phyloP scores from a whole-genome alignment of 257 asterid species.

The Solanum sitiens region DNA sequence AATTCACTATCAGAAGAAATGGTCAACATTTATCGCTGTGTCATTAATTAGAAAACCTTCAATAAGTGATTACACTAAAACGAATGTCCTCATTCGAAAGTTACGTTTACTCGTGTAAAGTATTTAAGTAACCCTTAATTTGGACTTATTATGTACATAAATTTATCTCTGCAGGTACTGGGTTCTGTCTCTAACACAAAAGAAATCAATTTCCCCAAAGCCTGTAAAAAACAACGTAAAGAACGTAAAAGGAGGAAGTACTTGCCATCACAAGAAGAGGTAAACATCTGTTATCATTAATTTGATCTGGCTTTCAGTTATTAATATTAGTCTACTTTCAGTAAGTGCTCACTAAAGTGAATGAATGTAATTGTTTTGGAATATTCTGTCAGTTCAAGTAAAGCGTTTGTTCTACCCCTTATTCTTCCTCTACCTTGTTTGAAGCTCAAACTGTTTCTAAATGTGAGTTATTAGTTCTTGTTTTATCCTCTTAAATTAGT shows the following conservation, averaged over 20 bases:
- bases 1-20: neutral
- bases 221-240: neutral
- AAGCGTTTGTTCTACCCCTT: neutral
- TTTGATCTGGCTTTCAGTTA: neutral
- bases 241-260: neutral
- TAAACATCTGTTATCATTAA: neutral
- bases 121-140: neutral
- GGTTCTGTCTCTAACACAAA: slow-evolving; percentile 1
- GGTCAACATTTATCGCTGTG: neutral
- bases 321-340: neutral
- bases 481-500: neutral
- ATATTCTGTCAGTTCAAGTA: neutral
- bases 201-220: neutral
- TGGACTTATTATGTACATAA: neutral
- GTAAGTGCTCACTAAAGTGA: neutral
- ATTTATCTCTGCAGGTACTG: neutral
- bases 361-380: neutral
- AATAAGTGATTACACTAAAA: neutral
- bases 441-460: neutral
- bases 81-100: neutral
- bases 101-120: neutral
- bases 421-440: neutral
- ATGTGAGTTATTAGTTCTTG: neutral
- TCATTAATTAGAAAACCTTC: neutral
- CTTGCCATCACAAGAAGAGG: neutral